Base-by-base conservation (phyloP, 2,329 filamentous ascomycete genomes). In the Monosporascus sp. region DNA sequence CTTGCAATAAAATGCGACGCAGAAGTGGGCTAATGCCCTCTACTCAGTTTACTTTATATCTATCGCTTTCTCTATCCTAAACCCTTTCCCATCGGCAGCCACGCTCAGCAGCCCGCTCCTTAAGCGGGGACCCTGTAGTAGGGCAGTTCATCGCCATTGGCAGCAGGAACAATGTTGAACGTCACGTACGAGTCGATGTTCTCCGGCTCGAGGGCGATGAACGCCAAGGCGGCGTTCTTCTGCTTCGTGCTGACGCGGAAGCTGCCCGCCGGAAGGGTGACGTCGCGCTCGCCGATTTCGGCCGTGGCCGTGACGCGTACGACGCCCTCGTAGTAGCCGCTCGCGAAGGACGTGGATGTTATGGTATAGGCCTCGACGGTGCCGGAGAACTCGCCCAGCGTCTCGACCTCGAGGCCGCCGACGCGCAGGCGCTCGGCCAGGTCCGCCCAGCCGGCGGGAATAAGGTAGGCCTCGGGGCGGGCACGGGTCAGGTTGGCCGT, bases 151-250 rank as follows among this genome's bases (percentile, higher is more conserved):
- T 65, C 62, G 3, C 62, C 62, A 2, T 37, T 46, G 19, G 38
- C n/a, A 7, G 65, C 60, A 2, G 62, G 63, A 2, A 65, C 31
- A 26, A 65, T 49, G 46, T 63, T 62, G n/a, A 65, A 65, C 20
- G 58, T 49, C 26, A 64, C 63, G 26, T 64, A 65, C 9, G 61
- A 64, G 47, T 65, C 63, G 5, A 63, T 55, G 47, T 62, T 62
- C 55, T 65, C 63, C 16, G 62, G 63, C 52, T 65, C 63, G 20
- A 65, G 60, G 22, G 61, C 56, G 2, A 60, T 58, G 41, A 65
- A 65, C 47, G 61, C 63, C n/a, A 65, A 48, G 19, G 62, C 63
- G 1, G 60, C 62, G 35, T 65, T 65, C 53, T 62, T 60, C 56
- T 65, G 63, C 22, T 58, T 53, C 7, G 60, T 58, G 50, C 59